Base-by-base conservation (phyloP, 2,329 filamentous ascomycete genomes). In the Clonostachys rhizophaga region DNA sequence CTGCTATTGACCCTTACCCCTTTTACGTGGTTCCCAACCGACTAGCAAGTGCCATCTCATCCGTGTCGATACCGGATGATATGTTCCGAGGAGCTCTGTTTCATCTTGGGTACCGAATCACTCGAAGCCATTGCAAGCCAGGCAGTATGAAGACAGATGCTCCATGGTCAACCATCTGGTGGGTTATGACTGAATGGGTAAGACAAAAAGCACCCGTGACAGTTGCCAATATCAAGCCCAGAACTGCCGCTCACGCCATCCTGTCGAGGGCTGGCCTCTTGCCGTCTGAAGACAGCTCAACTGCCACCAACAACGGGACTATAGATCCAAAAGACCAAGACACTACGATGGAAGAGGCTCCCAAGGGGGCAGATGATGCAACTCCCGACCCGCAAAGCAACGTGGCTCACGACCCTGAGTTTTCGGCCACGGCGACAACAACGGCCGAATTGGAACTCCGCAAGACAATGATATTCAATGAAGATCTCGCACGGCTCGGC, bases 141-240 rank as follows among this genome's bases (percentile, higher is more conserved):
- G 92, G 91, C 24, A 94, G 89, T 58, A 84, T 97, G 66, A 95
- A 95, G 71, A 97, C 94, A 0, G 84, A 97, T 66, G 94, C 94
- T 13, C 89, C 91, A 0, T 99, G 91, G 91, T 75, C 75, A 5
- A 84, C 89, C 0, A 79, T 99, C 43, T 97, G 94, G 91, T 87
- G 95, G 62, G 74, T 97, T 30, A 94, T 97, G 82, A 79, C 89
- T 24, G 91, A 96, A 67, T 99, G 91, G 90, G 81, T 88, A 13
- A 80, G 86, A 20, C 90, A 95, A 61, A 87, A 86, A 58, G 76
- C 81, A 0, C 91, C 91, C 0, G 75, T 95, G 49, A 95, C 88
- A 61, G 80, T 84, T 35, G 80, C 79, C 2, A 81, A 82, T 17
- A 74, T 95, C 47, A 86, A 81, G 56, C 75, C 83, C 39, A 78